Evolutionary conservation across 345 rosid genomes (phyloP).

Genomic region (Kandelia obovata): DNA sequence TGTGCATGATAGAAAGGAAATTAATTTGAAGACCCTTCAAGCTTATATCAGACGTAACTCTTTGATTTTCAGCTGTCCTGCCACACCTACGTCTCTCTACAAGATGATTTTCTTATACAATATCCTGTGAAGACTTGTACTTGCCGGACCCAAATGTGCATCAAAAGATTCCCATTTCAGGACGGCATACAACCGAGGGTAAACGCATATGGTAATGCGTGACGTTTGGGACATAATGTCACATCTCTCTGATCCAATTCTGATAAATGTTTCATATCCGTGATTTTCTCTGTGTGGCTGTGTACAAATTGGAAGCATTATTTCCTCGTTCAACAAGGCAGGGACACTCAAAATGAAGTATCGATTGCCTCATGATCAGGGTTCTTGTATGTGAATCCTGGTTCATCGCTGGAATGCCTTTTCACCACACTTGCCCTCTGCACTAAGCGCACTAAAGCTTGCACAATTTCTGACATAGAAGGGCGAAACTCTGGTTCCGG

Average conservation of each 20-base stretch:
- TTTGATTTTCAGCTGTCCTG: too few species aligned
- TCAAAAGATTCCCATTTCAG: not conserved
- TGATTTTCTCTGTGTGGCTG: constrained; percentile 4
- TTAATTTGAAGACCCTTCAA: too few species aligned
- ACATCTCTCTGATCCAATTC: constrained; percentile 8
- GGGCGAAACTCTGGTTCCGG: constrained; percentile 99
- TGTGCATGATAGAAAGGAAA: too few species aligned
- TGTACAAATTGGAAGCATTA: constrained; percentile 14
- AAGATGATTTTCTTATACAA: not conserved
- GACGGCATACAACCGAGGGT: constrained; percentile 11
- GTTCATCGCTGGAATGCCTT: constrained; percentile 81
- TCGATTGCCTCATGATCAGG: constrained; percentile 85
- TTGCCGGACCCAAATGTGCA: not conserved
- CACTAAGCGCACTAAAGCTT: constrained; percentile 82
- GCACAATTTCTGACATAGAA: constrained; percentile 99
- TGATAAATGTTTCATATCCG: not conserved
- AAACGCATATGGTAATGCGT: too few species aligned
- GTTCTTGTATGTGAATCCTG: constrained; percentile 77
- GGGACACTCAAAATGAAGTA: constrained; percentile 36
- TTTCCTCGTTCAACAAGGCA: constrained; percentile 8
- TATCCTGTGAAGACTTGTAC: not conserved
- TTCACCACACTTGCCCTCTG: constrained; percentile 86
- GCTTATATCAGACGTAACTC: too few species aligned
- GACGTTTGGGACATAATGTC: constrained; percentile 25
- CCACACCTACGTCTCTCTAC: not conserved